Base-by-base conservation (phyloP, 192 early-diverging fungal species). In the Haplosporangium gracile region DNA sequence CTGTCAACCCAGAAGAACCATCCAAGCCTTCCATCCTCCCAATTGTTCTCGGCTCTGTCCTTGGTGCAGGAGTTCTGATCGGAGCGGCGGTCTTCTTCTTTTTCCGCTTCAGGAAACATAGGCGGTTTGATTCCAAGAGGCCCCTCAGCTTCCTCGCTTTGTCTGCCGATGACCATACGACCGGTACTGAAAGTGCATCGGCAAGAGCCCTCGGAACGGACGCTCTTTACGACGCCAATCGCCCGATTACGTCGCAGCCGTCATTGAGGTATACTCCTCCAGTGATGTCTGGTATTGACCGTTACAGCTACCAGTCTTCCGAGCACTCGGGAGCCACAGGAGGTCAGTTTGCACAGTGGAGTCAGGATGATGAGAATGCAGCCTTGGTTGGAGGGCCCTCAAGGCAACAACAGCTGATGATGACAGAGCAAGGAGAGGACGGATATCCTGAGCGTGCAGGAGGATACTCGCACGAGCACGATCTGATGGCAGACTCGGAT, bases 321-420 rank as follows among this genome's bases (percentile, higher is more conserved):
- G 83, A 80, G 24, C 43, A 77, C 13, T 86, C 83, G 22, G 74
- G 70, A 5, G 38, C 69, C 4, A 74, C 83, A 4, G 57, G 34
- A 7, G 78, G 74, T 29, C 75, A 76, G 69, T 77, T 68, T 47
- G 82, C 76, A 38, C 76, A 78, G 20, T 86, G 84, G 84, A 81
- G 68, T 45, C 84, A 80, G 75, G 84, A 86, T 49, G 84, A 86
- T 39, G 84, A 86, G 75, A 86, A 81, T n/a, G 70, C 84, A 7
- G 43, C 75, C 0, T 72, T 86, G 29, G 84, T 86, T 18, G 84
- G 84, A 15, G 78, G 78, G 11, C 74, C 72, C 6, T 42, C 71
- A 22, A 72, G 71, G 32, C 82, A 83, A 20, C 82, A 83, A 22
- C 71, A 78, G 34, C 1, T 78, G 16, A 68, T 55, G 65, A 26